Percentiles rank a stretch among this genome's conserved stretches.
phyloP scores from a whole-genome alignment of 2,329 filamentous ascomycete genomes.

The Dactylonectria estremocensis region DNA sequence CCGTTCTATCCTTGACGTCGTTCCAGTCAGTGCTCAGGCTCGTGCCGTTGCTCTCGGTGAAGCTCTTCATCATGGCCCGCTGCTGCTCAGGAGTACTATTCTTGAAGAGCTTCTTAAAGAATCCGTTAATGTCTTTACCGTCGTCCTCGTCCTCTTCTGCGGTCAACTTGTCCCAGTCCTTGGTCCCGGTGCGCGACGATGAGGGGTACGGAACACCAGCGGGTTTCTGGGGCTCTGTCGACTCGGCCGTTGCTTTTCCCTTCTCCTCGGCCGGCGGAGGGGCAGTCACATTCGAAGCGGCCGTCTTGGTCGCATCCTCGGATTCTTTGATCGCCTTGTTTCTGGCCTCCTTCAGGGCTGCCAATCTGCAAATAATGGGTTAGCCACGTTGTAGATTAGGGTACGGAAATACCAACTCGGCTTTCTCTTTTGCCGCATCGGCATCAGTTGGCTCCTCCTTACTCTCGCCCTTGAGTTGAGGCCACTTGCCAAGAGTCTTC shows the following conservation, averaged over 20 bases:
- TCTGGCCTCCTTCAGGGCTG: conserved; percentile 38
- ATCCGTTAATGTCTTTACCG: conserved; percentile 78
- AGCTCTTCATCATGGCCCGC: conserved; percentile 98
- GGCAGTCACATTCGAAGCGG: conserved; percentile 14
- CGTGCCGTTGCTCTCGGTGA: conserved; percentile 93
- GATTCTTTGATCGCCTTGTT: conserved; percentile 42
- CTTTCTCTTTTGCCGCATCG: conserved; percentile 23
- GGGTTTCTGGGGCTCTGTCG: conserved; percentile 23
- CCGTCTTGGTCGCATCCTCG: conserved; percentile 7
- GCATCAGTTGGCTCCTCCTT: conserved; percentile 19
- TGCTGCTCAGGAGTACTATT: conserved; percentile 83
- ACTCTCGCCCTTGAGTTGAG: conserved; percentile 47
- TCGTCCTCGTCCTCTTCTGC: conserved; percentile 70
- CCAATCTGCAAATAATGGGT: conserved; percentile 33
- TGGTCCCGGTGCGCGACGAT: conserved; percentile 85
- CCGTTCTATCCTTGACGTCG: conserved; percentile 80
- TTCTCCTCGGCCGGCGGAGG: conserved; percentile 22
- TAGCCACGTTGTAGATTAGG: not conserved
- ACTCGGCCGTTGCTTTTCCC: conserved; percentile 21
- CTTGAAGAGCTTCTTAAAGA: conserved; percentile 93
- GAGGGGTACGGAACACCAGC: conserved; percentile 81
- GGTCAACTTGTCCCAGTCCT: conserved; percentile 90
- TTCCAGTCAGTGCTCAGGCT: conserved; percentile 92
- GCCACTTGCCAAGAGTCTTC: conserved; percentile 78
- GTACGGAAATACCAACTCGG: conserved; percentile 39